phyloP scores from a whole-genome alignment of 495 filamentous ascomycete species.

The Penicillium alfredii region DNA sequence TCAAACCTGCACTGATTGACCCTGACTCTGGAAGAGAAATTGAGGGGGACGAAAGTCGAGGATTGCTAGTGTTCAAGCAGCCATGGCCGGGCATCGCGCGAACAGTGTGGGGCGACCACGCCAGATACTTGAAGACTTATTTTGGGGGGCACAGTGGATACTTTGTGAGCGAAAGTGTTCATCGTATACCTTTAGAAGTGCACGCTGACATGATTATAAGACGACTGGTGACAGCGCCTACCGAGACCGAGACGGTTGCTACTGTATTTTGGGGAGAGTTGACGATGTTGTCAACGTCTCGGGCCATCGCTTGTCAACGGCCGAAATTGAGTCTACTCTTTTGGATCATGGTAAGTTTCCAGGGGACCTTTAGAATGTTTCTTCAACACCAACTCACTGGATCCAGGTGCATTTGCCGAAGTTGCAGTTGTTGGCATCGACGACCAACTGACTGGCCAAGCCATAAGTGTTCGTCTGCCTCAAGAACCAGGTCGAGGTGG shows the following conservation, averaged over 20 bases:
- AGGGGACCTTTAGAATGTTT: no score
- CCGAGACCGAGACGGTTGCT: constrained; percentile 86
- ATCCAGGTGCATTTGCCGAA: constrained; percentile 73
- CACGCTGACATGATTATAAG: no score
- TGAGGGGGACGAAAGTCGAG: constrained; percentile 80
- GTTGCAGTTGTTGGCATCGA: constrained; percentile 79
- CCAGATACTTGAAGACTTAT: constrained; percentile 89
- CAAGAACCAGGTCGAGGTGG: constrained; percentile 46
- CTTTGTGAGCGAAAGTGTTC: no score
- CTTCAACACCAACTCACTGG: no score
- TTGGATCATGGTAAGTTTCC: constrained; percentile 82
- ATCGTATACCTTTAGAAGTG: no score
- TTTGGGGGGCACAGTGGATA: constrained; percentile 42
- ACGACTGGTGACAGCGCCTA: constrained; percentile 88
- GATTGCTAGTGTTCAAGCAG: constrained; percentile 87
- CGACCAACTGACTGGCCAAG: constrained; percentile 82
- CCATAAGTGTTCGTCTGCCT: constrained; percentile 83
- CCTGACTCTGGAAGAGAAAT: constrained; percentile 80
- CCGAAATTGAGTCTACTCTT: constrained; percentile 83
- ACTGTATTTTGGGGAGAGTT: constrained; percentile 88
- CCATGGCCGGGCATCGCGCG: constrained; percentile 89
- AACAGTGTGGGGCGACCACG: constrained; percentile 84
- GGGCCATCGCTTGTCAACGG: constrained; percentile 83
- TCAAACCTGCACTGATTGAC: constrained; percentile 86
- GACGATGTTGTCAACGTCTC: constrained; percentile 91